Evolutionary conservation across 2,329 filamentous ascomycete genomes (phyloP).

Genomic region (Clonostachys chloroleuca): DNA sequence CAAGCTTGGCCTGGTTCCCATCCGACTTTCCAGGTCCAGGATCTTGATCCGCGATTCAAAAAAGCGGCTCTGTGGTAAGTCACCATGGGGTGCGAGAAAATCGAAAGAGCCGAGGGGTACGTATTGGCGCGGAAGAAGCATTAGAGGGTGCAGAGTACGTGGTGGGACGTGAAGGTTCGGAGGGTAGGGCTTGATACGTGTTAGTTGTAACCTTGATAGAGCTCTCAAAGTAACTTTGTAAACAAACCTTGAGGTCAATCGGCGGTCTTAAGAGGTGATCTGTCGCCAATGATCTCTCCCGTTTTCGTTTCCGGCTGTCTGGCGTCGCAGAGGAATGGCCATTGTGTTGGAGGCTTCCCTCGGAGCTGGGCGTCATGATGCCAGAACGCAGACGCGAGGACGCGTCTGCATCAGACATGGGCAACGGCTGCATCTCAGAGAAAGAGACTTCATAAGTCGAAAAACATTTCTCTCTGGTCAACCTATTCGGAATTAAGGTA

Average conservation of each 20-base stretch:
- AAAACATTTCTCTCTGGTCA: not conserved
- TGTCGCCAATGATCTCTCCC: conserved; percentile 32
- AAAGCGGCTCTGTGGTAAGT: conserved; percentile 46
- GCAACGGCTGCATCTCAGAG: no score
- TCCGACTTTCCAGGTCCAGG: conserved; percentile 58
- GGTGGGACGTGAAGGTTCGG: conserved; percentile 47
- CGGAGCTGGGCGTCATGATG: conserved; percentile 33
- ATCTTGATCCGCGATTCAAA: conserved; percentile 61
- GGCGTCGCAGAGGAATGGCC: conserved; percentile 14
- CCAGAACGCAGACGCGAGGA: conserved; percentile 37
- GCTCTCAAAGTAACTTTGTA: not conserved
- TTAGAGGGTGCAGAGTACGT: conserved; percentile 52
- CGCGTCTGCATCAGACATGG: conserved; percentile 32
- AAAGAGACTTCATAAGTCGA: not conserved
- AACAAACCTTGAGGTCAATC: conserved; percentile 47
- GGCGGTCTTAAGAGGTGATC: conserved; percentile 45
- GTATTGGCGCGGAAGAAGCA: conserved; percentile 57
- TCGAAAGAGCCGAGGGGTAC: conserved; percentile 60
- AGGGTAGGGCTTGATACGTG: conserved; percentile 31
- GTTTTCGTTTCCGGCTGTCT: conserved; percentile 25
- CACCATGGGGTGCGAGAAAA: conserved; percentile 41
- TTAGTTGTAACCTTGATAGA: conserved; percentile 1
- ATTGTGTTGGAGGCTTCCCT: conserved; percentile 28
- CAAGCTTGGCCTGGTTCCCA: conserved; percentile 47
- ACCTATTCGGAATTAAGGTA: no score